Evolutionary conservation across 2,329 filamentous ascomycete genomes (phyloP), one percentile per base, ranked within the genome.

Genomic region (Aureobasidium pullulans): DNA sequence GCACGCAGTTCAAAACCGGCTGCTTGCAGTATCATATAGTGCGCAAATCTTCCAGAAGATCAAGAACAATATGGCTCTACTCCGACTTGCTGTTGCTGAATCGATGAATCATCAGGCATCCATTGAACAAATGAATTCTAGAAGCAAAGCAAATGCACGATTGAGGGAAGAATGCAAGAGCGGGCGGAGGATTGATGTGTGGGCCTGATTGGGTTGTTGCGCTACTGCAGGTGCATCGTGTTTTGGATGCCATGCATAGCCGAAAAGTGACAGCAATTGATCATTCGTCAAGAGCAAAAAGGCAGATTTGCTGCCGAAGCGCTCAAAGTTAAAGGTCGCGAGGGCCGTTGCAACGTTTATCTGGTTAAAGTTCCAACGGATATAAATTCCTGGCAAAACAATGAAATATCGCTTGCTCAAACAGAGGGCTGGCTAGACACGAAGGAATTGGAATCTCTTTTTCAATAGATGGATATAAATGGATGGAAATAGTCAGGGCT

Each of bases 151-250:
- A 9, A 6, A 37, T 49, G 32, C 32, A n/a, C 11, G 11, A 15
- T 28, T 5, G 19, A 40, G 15, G 23, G 37, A 34, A 43, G 37
- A 11, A 54, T 19, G 28, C n/a, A 43, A 34, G 28, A 54, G n/a
- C n/a, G 31, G 37, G 31, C 16, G n/a, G 28, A 29, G 29, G 37
- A 16, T 43, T 29, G 32, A 32, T 19, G 23, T 53, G 9, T 6
- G 8, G 28, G 50, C 32, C 13, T 29, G 11, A 54, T 19, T 19
- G 50, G 29, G n/a, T 40, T 15, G 5, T 32, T n/a, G 36, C 37
- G 37, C 50, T 54, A 54, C 50, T 54, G 50, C 50, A 54, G 50
- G 50, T 54, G n/a, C 28, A 43, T 43, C 50, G 50, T 32, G 28
- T 54, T 54, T 10, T 29, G 50, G 37, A 5, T 31, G 39, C 37